Percentiles rank a stretch among this genome's conserved stretches.
These are phyloP conservation scores for Xylaria sp. DNA, from an alignment of 495 filamentous ascomycete species.

Conservation along the genomic window DNA sequence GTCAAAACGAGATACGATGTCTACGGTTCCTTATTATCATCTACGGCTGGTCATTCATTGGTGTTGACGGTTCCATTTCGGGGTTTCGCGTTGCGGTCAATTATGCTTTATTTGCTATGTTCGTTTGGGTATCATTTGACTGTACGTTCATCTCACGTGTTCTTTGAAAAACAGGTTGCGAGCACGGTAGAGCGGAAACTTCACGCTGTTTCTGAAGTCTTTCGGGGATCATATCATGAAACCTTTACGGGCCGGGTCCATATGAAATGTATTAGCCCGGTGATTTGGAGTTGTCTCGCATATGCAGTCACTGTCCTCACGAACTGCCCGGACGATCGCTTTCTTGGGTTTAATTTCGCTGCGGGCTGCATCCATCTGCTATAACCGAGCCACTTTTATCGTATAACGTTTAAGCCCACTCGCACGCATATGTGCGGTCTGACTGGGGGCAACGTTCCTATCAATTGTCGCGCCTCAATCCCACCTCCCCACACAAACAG, in stretches of 20 bases:
- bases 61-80: not conserved
- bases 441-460: constrained; percentile 6
- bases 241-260: not conserved
- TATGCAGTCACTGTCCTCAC: not conserved
- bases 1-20: not conserved
- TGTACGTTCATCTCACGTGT: not conserved
- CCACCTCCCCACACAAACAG: constrained; percentile 23
- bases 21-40: not conserved
- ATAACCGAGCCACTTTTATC: not conserved
- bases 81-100: not conserved
- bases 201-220: not conserved
- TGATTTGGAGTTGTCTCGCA: not conserved
- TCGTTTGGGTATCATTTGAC: not conserved
- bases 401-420: constrained; percentile 22
- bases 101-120: not conserved
- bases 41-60: constrained; percentile 1
- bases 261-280: not conserved
- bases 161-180: not conserved
- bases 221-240: not conserved
- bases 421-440: not conserved
- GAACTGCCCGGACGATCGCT: not conserved
- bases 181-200: constrained; percentile 7
- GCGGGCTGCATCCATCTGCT: not conserved
- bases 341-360: not conserved
- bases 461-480: constrained; percentile 18